Percentiles rank a stretch among this genome's conserved stretches.
Evolutionary conservation across 1,284 basidiomycete species (phyloP).

Genomic region (Phlebopus sp.): DNA sequence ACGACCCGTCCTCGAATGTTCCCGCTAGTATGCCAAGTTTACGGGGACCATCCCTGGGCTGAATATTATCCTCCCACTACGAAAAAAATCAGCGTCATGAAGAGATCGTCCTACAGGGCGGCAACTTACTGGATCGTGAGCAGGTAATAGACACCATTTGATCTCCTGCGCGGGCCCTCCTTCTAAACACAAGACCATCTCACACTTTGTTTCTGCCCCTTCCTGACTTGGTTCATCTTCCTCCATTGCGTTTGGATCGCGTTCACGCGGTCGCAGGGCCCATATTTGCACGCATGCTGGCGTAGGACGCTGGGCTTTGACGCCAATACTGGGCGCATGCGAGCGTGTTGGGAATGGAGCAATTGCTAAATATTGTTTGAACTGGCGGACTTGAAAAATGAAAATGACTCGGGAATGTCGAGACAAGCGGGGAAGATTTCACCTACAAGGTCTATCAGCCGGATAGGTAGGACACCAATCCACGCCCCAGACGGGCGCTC

Average conservation of each 20-base stretch:
- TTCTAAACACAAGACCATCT: constrained; percentile 76
- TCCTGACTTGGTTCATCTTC: constrained; percentile 13
- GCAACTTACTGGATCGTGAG: constrained; percentile 50
- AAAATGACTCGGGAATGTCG: neutral
- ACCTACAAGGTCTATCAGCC: constrained; percentile 54
- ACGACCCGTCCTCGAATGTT: constrained; percentile 79
- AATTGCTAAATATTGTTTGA: constrained; percentile 80
- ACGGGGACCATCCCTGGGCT: constrained; percentile 30
- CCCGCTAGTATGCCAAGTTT: constrained; percentile 83
- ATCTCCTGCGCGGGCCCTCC: constrained; percentile 72
- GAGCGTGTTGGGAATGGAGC: constrained; percentile 64
- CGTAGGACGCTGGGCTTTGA: constrained; percentile 47
- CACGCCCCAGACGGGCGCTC: constrained; percentile 81
- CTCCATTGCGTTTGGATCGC: constrained; percentile 18
- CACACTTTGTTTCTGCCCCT: constrained; percentile 51
- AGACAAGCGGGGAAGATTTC: neutral
- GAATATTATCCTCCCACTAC: constrained; percentile 17
- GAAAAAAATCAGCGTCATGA: constrained; percentile 7
- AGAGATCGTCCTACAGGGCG: neutral
- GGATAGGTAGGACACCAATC: constrained; percentile 87
- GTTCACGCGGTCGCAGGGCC: constrained; percentile 32
- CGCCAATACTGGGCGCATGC: constrained; percentile 60
- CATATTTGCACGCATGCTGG: constrained; percentile 73
- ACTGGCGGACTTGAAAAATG: constrained; percentile 42
- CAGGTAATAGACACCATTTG: constrained; percentile 88